Base-by-base conservation (phyloP, 345 rosid species). In the Linum lewisii region DNA sequence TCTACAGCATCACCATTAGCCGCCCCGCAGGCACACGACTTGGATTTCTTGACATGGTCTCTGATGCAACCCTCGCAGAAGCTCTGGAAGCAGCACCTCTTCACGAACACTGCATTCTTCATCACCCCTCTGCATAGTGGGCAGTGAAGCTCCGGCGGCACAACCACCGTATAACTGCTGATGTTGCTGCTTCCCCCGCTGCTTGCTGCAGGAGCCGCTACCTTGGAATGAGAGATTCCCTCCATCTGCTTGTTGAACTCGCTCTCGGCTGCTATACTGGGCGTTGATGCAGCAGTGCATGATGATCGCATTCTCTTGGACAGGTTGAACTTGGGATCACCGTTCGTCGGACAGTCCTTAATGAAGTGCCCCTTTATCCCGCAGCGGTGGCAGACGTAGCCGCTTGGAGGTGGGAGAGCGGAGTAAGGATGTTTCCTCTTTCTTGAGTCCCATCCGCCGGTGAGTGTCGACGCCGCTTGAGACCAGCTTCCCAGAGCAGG, bases 321-420 rank as follows among this genome's bases (percentile, higher is more conserved):
- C 5, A 5, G 9, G n/a, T 57, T 37, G 21, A 14, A 57, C 1
- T n/a, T 57, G 5, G 42, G 60, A 57, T 57, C 60, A 14, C 60
- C 60, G 34, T 57, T 57, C 0, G 60, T 57, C 7, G 60, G 60
- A 18, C 60, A 57, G 0, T 57, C 42, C 45, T 32, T 22, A 26
- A 57, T 57, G 22, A 26, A 57, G 34, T 57, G 60, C 7, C 60
- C 60, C 32, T 15, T 6, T 19, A 29, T 37, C 5, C 7, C 7
- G 44, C 60, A 57, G 8, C 60, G 32, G 21, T 29, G 60, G 20
- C 60, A 57, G 22, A 57, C 60, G 34, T 57, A 57, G 21, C 60
- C 60, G 13, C 1, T 21, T 0, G 44, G 60, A 29, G 60, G 60
- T 5, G 44, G 47, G 3, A 11, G 47, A 42, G 47, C 2, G 15